Conservation (phyloP, 2,329 filamentous ascomycete species). For the Penicillium digitatum region DNA sequence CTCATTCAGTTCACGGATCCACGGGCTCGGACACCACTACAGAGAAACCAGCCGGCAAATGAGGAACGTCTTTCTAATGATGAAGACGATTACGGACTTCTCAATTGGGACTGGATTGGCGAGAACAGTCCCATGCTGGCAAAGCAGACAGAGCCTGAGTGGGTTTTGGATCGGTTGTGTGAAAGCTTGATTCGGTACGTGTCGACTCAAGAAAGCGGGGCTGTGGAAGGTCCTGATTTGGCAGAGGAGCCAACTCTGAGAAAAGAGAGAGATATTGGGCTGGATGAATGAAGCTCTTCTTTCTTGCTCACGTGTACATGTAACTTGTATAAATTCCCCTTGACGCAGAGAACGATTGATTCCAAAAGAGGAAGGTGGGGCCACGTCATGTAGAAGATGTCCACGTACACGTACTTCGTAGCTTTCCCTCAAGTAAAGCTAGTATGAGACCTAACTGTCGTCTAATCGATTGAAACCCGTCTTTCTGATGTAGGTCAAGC, state of each 20-base stretch:
- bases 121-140: slow-evolving; percentile 65
- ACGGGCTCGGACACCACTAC: slow-evolving; percentile 15
- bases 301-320: neutral
- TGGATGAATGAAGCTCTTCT: slow-evolving; percentile 10
- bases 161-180: slow-evolving; percentile 62
- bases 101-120: slow-evolving; percentile 71
- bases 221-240: neutral
- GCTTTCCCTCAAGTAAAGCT: neutral
- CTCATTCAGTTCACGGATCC: slow-evolving; percentile 60
- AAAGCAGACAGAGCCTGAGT: slow-evolving; percentile 60
- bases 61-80: slow-evolving; percentile 29
- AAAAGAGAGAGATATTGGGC: slow-evolving; percentile 26
- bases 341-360: neutral
- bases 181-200: slow-evolving; percentile 57
- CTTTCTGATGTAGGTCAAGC: neutral
- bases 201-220: slow-evolving; percentile 20
- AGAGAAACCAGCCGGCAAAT: neutral
- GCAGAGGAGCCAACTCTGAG: slow-evolving; percentile 20
- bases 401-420: neutral
- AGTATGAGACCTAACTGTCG: neutral
- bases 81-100: slow-evolving; percentile 55
- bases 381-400: neutral
- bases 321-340: neutral
- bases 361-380: neutral
- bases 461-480: neutral